Evolutionary conservation across 2,329 filamentous ascomycete genomes (phyloP).

Genomic region (Ilyonectria sp.): DNA sequence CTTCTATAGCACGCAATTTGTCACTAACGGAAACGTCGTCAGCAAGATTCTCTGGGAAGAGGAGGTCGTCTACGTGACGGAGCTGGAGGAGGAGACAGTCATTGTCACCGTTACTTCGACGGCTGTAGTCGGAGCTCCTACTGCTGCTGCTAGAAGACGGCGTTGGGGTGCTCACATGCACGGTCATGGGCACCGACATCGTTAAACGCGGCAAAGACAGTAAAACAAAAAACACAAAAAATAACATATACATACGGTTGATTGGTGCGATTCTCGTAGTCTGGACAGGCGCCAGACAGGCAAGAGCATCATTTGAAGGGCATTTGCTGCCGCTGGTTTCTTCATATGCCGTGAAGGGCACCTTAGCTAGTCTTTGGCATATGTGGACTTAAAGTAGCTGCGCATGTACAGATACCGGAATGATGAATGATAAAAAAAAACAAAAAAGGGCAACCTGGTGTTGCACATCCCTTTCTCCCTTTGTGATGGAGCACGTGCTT

Average conservation of each 20-base stretch:
- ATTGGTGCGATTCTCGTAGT: constrained; percentile 43
- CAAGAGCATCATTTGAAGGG: constrained; percentile 53
- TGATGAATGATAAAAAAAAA: constrained; percentile 46
- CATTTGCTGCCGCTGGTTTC: constrained; percentile 52
- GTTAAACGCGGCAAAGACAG: constrained; percentile 40
- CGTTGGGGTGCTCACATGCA: constrained; percentile 55
- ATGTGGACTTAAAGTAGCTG: constrained; percentile 51
- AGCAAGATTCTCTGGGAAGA: constrained; percentile 72
- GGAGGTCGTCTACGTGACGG: constrained; percentile 68
- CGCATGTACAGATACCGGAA: constrained; percentile 49
- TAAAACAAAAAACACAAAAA: constrained; percentile 27
- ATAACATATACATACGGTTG: constrained; percentile 35
- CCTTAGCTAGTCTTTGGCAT: constrained; percentile 50
- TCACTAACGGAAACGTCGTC: constrained; percentile 66
- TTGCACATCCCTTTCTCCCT: constrained; percentile 33
- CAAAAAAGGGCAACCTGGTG: constrained; percentile 34
- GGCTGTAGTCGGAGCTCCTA: constrained; percentile 39
- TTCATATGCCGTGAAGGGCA: constrained; percentile 52
- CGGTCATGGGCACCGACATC: constrained; percentile 51
- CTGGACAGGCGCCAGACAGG: constrained; percentile 57
- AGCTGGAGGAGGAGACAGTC: constrained; percentile 57
- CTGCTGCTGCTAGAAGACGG: constrained; percentile 38
- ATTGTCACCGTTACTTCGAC: constrained; percentile 57
- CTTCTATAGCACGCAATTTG: constrained; percentile 66
- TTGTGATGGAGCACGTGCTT: constrained; percentile 28